phyloP scores from a whole-genome alignment of 2,329 filamentous ascomycete genomes.

The Paramyrothecium roridum region DNA sequence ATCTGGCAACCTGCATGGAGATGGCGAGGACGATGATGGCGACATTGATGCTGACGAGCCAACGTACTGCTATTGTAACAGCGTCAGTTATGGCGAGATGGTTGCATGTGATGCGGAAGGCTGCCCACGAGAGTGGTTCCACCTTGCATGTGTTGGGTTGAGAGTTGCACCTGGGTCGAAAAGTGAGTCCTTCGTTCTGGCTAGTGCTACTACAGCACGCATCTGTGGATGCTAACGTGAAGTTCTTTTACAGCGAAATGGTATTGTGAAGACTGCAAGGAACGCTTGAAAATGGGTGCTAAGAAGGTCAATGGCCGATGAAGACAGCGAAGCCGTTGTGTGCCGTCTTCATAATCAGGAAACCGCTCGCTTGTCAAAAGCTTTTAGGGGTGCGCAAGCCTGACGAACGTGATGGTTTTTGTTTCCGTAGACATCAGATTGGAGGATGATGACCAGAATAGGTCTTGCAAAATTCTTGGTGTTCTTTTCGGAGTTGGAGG shows the following conservation, averaged over 20 bases:
- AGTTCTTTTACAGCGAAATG: conserved; percentile 61
- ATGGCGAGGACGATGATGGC: conserved; percentile 41
- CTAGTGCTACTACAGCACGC: background rate
- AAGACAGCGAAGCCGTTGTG: conserved; percentile 5
- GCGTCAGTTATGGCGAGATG: conserved; percentile 81
- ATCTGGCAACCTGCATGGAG: conserved; percentile 32
- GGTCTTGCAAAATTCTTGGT: too few species aligned
- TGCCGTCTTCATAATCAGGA: too few species aligned
- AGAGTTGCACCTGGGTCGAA: conserved; percentile 75
- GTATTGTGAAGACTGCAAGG: conserved; percentile 79
- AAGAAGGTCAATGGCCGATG: conserved; percentile 50
- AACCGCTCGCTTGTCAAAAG: too few species aligned
- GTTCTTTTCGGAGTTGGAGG: background rate
- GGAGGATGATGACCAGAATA: too few species aligned
- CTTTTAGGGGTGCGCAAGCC: too few species aligned
- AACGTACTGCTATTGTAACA: conserved; percentile 76
- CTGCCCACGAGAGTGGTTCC: conserved; percentile 79
- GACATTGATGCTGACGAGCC: conserved; percentile 70
- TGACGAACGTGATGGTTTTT: too few species aligned
- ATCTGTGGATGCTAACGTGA: background rate
- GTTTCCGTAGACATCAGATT: too few species aligned
- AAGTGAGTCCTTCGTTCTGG: conserved; percentile 53
- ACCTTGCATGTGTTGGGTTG: conserved; percentile 76
- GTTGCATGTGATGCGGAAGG: conserved; percentile 74
- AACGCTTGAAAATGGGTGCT: conserved; percentile 54